These are phyloP conservation scores for Flagelloscypha sp. DNA, from an alignment of 768 basidiomycete genomes.

Conservation along the genomic window DNA sequence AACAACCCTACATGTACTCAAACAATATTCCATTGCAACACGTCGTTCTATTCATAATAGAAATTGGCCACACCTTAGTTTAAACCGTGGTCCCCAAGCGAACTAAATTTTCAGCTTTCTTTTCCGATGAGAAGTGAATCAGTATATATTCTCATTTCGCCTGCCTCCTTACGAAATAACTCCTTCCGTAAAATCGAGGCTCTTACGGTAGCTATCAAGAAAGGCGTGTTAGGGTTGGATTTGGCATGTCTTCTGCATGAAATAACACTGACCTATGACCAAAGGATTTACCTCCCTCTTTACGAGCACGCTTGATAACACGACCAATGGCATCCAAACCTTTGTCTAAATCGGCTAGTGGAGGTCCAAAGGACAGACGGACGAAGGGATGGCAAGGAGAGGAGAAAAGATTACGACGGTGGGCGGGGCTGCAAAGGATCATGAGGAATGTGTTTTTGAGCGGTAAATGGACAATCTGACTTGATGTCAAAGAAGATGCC, in stretches of 20 bases:
- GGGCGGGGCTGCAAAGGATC: constrained; percentile 60
- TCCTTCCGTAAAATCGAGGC: constrained; percentile 28
- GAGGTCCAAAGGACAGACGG: constrained; percentile 80
- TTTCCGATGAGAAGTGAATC: too few relatives aligned
- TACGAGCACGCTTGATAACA: constrained; percentile 63
- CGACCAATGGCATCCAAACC: constrained; percentile 82
- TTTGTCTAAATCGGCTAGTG: constrained; percentile 68
- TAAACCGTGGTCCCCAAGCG: too few relatives aligned
- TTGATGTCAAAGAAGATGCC: constrained; percentile 87
- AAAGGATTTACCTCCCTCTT: constrained; percentile 49
- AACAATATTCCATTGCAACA: too few relatives aligned
- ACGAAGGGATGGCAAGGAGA: constrained; percentile 90
- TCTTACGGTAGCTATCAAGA: constrained; percentile 37
- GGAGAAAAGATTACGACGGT: constrained; percentile 82
- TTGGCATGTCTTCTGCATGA: neutral
- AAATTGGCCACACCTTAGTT: too few relatives aligned
- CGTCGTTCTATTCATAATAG: too few relatives aligned
- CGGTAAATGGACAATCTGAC: too few relatives aligned
- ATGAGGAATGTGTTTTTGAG: too few relatives aligned
- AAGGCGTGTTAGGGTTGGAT: neutral
- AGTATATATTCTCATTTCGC: too few relatives aligned
- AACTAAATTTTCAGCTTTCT: too few relatives aligned
- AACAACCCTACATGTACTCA: too few relatives aligned
- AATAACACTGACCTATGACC: constrained; percentile 49
- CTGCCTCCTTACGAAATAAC: too few relatives aligned